Conservation (phyloP, 2,329 filamentous ascomycete genomes). For the Sodiomyces alkalinus region DNA sequence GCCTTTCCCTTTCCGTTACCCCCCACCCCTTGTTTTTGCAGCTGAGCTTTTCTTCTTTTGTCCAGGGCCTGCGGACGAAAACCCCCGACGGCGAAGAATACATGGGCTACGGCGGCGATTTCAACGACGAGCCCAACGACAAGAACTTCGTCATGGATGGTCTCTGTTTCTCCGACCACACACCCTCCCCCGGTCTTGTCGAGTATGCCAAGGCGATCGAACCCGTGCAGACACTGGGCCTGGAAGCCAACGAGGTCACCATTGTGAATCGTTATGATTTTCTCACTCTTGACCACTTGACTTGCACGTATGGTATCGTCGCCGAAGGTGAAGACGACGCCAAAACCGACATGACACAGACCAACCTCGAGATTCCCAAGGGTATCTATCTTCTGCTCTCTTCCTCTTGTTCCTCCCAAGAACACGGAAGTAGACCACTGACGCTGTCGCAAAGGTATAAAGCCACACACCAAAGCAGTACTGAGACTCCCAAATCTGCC, state of each 20-base stretch:
- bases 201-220: conserved; percentile 45
- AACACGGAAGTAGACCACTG: no score
- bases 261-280: conserved; percentile 42
- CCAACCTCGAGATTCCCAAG: conserved; percentile 23
- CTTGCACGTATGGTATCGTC: conserved; percentile 25
- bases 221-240: conserved; percentile 34
- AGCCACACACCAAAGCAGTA: conserved; percentile 24
- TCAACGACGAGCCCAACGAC: conserved; percentile 45
- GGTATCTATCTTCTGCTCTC: no score
- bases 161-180: conserved; percentile 32
- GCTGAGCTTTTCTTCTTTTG: no score
- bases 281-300: conserved; percentile 31
- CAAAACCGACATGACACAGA: no score
- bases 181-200: conserved; percentile 31
- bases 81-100: conserved; percentile 27
- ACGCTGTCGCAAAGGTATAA: no score
- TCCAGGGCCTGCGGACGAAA: conserved; percentile 27
- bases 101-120: conserved; percentile 47
- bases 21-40: conserved; percentile 5
- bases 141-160: conserved; percentile 44
- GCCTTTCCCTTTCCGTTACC: conserved; percentile 8
- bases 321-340: no score
- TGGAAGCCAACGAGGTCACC: conserved; percentile 25
- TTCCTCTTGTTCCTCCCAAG: no score
- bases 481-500: conserved; percentile 13